Percentiles rank a stretch among this genome's conserved stretches.
phyloP scores from a whole-genome alignment of 2,329 filamentous ascomycete genomes.

The Colletotrichum magnum region DNA sequence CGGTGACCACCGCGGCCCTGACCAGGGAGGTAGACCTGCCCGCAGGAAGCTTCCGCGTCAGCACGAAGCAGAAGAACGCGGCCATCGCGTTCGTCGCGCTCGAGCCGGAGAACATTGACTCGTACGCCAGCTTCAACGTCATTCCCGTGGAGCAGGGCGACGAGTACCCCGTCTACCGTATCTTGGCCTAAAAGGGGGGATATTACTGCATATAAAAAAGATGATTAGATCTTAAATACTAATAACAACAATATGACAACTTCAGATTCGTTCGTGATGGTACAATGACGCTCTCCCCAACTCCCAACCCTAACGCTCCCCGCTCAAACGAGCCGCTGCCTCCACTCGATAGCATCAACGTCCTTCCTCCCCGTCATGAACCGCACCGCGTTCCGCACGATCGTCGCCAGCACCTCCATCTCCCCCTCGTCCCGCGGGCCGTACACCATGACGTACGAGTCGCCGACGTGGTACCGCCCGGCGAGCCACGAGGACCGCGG shows the following conservation, averaged over 20 bases:
- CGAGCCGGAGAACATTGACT: constrained; percentile 53
- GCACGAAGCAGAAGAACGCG: constrained; percentile 51
- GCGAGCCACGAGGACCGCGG: constrained; percentile 41
- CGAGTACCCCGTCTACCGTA: constrained; percentile 50
- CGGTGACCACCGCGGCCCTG: constrained; percentile 42
- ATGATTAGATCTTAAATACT: constrained; percentile 2
- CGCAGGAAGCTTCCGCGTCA: constrained; percentile 48
- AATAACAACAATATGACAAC: background rate
- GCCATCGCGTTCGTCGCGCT: constrained; percentile 47
- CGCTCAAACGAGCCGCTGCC: background rate
- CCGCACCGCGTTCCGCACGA: constrained; percentile 10
- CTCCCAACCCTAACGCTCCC: background rate
- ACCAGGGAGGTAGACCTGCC: constrained; percentile 45
- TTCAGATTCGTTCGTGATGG: no score
- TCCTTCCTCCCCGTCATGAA: constrained; percentile 37
- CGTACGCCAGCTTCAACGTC: constrained; percentile 50
- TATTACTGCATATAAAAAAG: background rate
- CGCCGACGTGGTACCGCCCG: constrained; percentile 31
- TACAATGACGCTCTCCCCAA: background rate
- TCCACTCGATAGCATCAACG: constrained; percentile 24
- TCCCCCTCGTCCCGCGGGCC: constrained; percentile 55
- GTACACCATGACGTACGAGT: constrained; percentile 57
- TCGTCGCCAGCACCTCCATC: constrained; percentile 43
- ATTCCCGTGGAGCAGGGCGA: constrained; percentile 47
- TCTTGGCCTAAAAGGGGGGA: constrained; percentile 22